Evolutionary conservation across 148 eudicot genomes (phyloP), one percentile per base, ranked within the genome.

Genomic region (Spergularia marina): DNA sequence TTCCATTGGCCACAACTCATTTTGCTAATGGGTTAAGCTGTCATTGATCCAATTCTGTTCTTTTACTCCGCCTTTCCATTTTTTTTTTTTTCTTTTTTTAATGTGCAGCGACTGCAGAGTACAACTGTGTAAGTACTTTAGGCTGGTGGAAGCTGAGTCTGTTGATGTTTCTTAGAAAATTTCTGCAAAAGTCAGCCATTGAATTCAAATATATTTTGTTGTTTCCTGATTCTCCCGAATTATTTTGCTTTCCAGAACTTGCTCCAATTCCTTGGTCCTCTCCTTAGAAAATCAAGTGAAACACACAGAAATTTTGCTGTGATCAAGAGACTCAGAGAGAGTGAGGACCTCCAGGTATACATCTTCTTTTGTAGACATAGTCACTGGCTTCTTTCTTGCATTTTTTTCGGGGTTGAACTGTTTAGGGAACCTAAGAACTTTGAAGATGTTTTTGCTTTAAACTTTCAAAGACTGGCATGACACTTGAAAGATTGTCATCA

Each of bases 261-360:
- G 89, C 88, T 92, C 81, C 87, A 92, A 60, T 95, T 95, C 81
- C 91, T 95, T 71, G 99, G 94, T 79, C 99, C 99, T 79, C 94
- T 95, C 52, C 66, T 95, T 73, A 82, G 90, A 76, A 95, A 92
- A 88, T 90, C 99, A 74, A 91, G 99, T 23, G 98, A 96, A 85
- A 90, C 91, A 12, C 87, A 85, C 76, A 80, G 99, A 52, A 96
- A 96, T 81, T 92, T 87, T 60, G 82, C 99, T 44, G 95, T 96
- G 55, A 88, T 96, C 79, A 91, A 75, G 84, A 89, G 95, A 74
- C 86, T 96, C 70, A 88, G 99, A 81, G 93, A 92, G 81, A 87
- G 94, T 77, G 99, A 96, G 76, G 91, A 87, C 82, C 94, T 96
- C 58, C 97, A 96, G 95, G 99, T 95, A 85, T 77, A 80, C 76